phyloP scores from a whole-genome alignment of 805 yeast genomes.

The Hermanozyma aechmeae region DNA sequence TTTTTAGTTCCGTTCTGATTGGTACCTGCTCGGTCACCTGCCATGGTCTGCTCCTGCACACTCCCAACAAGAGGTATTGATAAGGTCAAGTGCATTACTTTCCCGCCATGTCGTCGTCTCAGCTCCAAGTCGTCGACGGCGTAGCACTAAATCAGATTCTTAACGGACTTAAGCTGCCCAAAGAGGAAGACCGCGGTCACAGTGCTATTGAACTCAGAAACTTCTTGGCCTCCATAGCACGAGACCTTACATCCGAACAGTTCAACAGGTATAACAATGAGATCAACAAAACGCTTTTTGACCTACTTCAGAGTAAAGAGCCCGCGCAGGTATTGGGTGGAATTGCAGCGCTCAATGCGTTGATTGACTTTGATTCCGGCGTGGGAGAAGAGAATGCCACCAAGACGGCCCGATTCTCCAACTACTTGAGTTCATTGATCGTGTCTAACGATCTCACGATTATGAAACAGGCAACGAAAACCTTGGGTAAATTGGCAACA shows the following conservation, averaged over 20 bases:
- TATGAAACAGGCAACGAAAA: slow-evolving; percentile 78
- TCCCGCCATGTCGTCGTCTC: slow-evolving; percentile 9
- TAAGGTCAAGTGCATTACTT: neutral
- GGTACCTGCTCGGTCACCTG: too few species aligned
- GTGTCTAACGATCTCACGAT: slow-evolving; percentile 78
- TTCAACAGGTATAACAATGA: slow-evolving; percentile 74
- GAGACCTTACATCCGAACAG: slow-evolving; percentile 78
- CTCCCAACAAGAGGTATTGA: too few species aligned
- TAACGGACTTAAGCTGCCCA: slow-evolving; percentile 35
- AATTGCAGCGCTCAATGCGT: slow-evolving; percentile 78
- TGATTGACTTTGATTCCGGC: slow-evolving; percentile 77
- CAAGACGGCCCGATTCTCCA: slow-evolving; percentile 85
- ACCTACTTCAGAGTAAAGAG: slow-evolving; percentile 68
- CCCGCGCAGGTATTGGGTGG: slow-evolving; percentile 77
- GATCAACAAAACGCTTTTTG: slow-evolving; percentile 80
- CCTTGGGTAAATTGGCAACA: slow-evolving; percentile 80
- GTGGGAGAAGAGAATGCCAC: slow-evolving; percentile 71
- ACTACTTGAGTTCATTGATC: slow-evolving; percentile 70
- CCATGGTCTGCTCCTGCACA: too few species aligned
- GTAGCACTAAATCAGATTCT: slow-evolving; percentile 45
- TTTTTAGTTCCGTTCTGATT: too few species aligned
- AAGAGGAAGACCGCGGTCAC: slow-evolving; percentile 32
- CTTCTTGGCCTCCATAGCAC: slow-evolving; percentile 61
- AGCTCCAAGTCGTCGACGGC: slow-evolving; percentile 26
- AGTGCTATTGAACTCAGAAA: slow-evolving; percentile 67